Conservation (phyloP, 75 land plant species). For the Isoetes taiwanensis region DNA sequence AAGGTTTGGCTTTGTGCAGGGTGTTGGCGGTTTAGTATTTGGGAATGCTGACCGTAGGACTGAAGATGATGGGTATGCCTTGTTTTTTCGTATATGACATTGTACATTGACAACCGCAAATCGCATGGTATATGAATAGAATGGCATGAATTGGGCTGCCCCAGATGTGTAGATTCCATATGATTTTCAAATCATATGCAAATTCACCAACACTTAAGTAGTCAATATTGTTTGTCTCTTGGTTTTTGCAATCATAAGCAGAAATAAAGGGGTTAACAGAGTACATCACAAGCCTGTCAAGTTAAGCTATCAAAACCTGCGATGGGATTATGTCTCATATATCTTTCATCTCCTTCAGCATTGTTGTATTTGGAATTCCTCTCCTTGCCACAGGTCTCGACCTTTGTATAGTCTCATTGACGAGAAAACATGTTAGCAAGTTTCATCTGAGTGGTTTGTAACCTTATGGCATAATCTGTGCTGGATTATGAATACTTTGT, state of each 20-base stretch:
- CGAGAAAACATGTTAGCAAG: neutral
- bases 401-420: neutral
- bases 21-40: constrained; percentile 84
- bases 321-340: too few species aligned
- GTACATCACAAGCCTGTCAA: too few species aligned
- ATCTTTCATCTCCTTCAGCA: neutral
- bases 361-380: neutral
- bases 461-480: neutral
- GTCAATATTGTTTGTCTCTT: neutral
- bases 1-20: constrained; percentile 34
- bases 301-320: too few species aligned
- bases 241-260: too few species aligned
- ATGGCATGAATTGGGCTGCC: too few species aligned
- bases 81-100: neutral
- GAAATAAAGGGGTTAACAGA: too few species aligned
- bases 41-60: constrained; percentile 51
- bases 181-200: neutral
- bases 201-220: neutral
- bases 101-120: neutral
- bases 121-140: neutral
- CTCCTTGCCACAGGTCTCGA: neutral
- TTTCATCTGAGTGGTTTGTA: neutral
- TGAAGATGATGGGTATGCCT: constrained; percentile 71
- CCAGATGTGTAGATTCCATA: neutral
- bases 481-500: neutral